Conservation (phyloP, 495 filamentous ascomycete species). For the Hypomontagnella monticulosa region DNA sequence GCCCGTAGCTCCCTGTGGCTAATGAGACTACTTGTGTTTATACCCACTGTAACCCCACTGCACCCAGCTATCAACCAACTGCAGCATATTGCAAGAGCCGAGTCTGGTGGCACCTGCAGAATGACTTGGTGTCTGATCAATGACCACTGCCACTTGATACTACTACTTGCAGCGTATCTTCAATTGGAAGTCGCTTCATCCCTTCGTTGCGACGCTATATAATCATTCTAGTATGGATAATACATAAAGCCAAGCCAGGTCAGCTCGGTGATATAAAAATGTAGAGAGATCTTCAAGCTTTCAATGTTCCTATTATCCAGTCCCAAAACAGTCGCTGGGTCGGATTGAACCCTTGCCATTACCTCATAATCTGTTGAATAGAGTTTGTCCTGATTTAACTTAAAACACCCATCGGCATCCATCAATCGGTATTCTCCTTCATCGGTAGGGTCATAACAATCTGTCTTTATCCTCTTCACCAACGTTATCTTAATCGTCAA, state of each 20-base stretch:
- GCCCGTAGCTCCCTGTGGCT: conserved; percentile 22
- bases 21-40: conserved; percentile 21
- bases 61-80: neutral
- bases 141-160: conserved; percentile 35
- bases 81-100: conserved; percentile 16
- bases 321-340: conserved; percentile 17
- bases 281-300: conserved; percentile 31
- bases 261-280: neutral
- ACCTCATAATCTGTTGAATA: conserved; percentile 35
- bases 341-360: conserved; percentile 19
- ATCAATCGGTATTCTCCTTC: neutral
- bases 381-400: conserved; percentile 11
- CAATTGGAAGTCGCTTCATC: conserved; percentile 16
- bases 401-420: too few relatives aligned
- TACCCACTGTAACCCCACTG: conserved; percentile 28
- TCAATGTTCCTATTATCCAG: conserved; percentile 4
- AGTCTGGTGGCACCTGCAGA: conserved; percentile 38
- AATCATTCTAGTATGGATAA: conserved; percentile 9
- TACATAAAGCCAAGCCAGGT: conserved; percentile 8
- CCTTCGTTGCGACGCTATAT: conserved; percentile 7
- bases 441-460: too few relatives aligned
- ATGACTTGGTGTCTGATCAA: conserved; percentile 38
- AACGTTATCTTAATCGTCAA: conserved; percentile 13
- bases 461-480: neutral
- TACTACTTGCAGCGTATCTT: conserved; percentile 10